These are phyloP conservation scores for Arthrocladium fulminans DNA, from an alignment of 2,329 filamentous ascomycete genomes.

Conservation along the genomic window DNA sequence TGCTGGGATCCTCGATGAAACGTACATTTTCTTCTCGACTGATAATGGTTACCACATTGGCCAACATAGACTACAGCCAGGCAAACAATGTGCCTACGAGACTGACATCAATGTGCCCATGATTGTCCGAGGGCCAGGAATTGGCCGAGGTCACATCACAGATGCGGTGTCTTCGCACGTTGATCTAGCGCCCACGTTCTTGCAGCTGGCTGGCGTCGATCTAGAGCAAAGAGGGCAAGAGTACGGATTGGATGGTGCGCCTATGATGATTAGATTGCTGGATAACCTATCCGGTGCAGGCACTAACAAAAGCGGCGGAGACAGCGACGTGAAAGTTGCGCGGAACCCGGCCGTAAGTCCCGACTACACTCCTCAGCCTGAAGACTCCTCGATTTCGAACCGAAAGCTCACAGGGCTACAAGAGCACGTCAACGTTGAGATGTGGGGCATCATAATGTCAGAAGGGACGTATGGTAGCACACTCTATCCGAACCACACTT, in stretches of 20 bases:
- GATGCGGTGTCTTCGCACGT: constrained; percentile 52
- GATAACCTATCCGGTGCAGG: neutral
- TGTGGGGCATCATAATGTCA: constrained; percentile 39
- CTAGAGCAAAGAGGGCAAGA: constrained; percentile 24
- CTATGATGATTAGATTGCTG: neutral
- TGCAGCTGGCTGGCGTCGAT: constrained; percentile 26
- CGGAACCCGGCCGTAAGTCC: neutral
- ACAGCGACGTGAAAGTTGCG: neutral
- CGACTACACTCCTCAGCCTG: neutral
- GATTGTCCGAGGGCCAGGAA: constrained; percentile 50
- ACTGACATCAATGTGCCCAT: constrained; percentile 54
- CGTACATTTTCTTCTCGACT: constrained; percentile 54
- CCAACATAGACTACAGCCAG: constrained; percentile 50
- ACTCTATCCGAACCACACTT: constrained; percentile 25
- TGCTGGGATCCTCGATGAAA: constrained; percentile 40
- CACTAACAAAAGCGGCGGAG: neutral
- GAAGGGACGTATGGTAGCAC: constrained; percentile 26
- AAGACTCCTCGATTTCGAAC: neutral
- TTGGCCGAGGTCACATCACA: constrained; percentile 35
- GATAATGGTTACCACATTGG: constrained; percentile 55
- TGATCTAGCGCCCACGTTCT: constrained; percentile 54
- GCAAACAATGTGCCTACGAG: constrained; percentile 51
- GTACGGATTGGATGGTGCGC: constrained; percentile 3
- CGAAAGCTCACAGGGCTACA: neutral
- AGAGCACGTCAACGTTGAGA: constrained; percentile 53